Percentiles rank a stretch among this genome's conserved stretches.
Conservation (phyloP, 352 stramenopile genomes). For the Pythium insidiosum region DNA sequence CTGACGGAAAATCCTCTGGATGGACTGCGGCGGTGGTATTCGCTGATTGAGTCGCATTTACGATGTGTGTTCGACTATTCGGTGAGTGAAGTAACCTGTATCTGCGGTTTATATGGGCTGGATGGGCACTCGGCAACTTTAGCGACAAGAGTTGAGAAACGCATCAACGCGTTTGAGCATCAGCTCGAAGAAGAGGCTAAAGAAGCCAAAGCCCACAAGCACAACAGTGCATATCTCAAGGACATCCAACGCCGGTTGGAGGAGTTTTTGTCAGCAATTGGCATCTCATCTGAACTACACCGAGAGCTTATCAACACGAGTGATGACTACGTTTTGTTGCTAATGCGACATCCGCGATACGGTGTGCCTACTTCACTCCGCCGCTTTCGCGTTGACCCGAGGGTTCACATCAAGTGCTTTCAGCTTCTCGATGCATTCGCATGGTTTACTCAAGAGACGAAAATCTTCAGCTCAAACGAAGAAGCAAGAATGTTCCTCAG, state of each 20-base stretch:
- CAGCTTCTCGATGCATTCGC: constrained; percentile 56
- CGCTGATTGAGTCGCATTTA: constrained; percentile 76
- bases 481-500: constrained; percentile 47
- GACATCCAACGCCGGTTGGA: constrained; percentile 15
- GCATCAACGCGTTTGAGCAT: constrained; percentile 10
- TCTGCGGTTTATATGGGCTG: constrained; percentile 68
- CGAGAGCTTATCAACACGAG: constrained; percentile 29
- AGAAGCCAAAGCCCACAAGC: neutral
- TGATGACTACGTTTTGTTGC: constrained; percentile 67
- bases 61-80: constrained; percentile 77
- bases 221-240: neutral
- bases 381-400: constrained; percentile 64
- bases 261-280: constrained; percentile 33
- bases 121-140: constrained; percentile 21
- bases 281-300: constrained; percentile 43
- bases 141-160: constrained; percentile 6
- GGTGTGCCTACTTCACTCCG: constrained; percentile 37
- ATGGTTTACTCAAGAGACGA: constrained; percentile 35
- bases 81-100: constrained; percentile 54
- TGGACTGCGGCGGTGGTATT: constrained; percentile 67
- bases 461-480: constrained; percentile 30
- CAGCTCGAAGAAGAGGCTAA: neutral
- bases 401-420: constrained; percentile 69
- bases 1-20: constrained; percentile 54
- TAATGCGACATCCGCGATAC: constrained; percentile 51